phyloP scores from a whole-genome alignment of 192 early-diverging fungal species.

The Coemansia sp. region DNA sequence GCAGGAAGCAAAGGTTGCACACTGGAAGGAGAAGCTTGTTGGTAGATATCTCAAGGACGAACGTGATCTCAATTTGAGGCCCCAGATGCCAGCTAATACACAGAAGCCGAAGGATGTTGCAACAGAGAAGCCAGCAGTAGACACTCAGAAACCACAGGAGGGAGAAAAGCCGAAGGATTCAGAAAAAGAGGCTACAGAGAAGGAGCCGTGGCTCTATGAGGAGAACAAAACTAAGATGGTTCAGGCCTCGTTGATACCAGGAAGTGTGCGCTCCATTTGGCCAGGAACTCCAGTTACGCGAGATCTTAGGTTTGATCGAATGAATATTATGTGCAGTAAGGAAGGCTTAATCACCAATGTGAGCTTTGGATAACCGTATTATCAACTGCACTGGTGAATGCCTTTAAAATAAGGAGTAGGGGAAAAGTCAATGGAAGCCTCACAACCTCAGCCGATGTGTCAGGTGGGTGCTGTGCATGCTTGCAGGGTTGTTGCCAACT shows the following conservation, averaged over 20 bases:
- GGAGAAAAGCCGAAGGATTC: background rate
- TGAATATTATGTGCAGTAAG: slow-evolving; percentile 30
- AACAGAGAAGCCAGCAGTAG: background rate
- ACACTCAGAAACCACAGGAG: background rate
- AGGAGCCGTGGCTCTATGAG: slow-evolving; percentile 8
- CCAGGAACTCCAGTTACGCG: slow-evolving; percentile 30
- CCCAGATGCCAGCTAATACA: background rate
- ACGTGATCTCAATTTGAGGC: background rate
- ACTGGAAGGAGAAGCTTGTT: slow-evolving; percentile 16
- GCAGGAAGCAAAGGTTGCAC: slow-evolving; percentile 9
- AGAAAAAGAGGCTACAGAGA: background rate
- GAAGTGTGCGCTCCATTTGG: slow-evolving; percentile 26
- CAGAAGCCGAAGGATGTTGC: background rate
- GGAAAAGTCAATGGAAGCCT: background rate
- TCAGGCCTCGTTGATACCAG: slow-evolving; percentile 26
- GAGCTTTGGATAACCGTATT: slow-evolving; percentile 13
- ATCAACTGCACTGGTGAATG: background rate
- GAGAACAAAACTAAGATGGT: slow-evolving; percentile 2
- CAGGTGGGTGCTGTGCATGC: no score
- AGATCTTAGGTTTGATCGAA: slow-evolving; percentile 25
- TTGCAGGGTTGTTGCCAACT: no score
- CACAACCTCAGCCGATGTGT: background rate
- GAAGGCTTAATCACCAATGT: slow-evolving; percentile 17
- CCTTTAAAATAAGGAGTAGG: background rate
- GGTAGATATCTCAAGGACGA: slow-evolving; percentile 22